phyloP scores from a whole-genome alignment of 1,284 basidiomycete genomes.

The Phlebopus sp. region DNA sequence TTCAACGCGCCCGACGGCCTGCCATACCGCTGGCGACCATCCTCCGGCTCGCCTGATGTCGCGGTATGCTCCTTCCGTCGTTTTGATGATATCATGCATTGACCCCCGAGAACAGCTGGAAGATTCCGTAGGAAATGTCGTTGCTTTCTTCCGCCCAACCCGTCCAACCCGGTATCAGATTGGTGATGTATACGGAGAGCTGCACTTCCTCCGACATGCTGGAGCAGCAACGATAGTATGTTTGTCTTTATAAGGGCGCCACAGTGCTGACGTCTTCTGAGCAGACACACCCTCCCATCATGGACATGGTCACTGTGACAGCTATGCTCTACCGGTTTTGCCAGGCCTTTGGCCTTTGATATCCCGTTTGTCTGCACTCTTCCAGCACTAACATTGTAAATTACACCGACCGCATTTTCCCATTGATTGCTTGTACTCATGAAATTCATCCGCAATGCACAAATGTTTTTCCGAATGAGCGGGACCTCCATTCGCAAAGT shows the following conservation, averaged over 20 bases:
- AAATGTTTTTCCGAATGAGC: conserved; percentile 20
- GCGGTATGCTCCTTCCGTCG: conserved; percentile 46
- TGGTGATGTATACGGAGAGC: conserved; percentile 79
- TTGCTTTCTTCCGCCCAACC: conserved; percentile 75
- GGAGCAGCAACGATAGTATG: conserved; percentile 76
- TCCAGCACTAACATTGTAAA: conserved; percentile 33
- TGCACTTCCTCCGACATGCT: conserved; percentile 73
- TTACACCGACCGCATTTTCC: conserved; percentile 29
- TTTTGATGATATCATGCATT: conserved; percentile 22
- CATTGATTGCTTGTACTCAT: conserved; percentile 27
- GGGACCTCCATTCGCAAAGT: conserved; percentile 18
- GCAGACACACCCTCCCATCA: conserved; percentile 81
- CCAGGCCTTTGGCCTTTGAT: conserved; percentile 62
- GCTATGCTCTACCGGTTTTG: conserved; percentile 81
- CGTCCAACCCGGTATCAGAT: conserved; percentile 74
- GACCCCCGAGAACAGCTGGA: conserved; percentile 49
- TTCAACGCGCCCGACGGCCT: conserved; percentile 81
- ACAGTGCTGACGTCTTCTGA: conserved; percentile 22
- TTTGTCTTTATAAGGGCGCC: conserved; percentile 14
- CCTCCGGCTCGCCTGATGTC: conserved; percentile 53
- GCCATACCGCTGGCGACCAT: conserved; percentile 73
- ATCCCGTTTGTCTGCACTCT: conserved; percentile 10
- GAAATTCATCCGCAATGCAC: conserved; percentile 33
- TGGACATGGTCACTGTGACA: conserved; percentile 81
- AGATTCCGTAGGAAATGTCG: conserved; percentile 62